Conservation (phyloP, 176 grass and related monocot species). For the Musa schizocarpa region DNA sequence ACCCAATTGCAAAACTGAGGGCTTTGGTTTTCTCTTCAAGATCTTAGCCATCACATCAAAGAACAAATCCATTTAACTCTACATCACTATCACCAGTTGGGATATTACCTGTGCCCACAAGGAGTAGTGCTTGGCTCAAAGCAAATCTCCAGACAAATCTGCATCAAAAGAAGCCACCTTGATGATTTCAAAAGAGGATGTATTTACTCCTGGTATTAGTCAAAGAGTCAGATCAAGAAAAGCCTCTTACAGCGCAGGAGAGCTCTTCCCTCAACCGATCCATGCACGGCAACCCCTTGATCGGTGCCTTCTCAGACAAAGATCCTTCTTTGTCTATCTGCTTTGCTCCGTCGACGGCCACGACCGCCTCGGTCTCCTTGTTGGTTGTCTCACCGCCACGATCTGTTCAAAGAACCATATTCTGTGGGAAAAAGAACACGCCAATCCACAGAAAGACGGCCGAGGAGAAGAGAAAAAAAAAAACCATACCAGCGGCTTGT, state of each 20-base stretch:
- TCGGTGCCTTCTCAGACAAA: conserved; percentile 14
- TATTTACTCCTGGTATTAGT: conserved; percentile 11
- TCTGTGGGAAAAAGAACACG: no score
- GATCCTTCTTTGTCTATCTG: conserved; percentile 18
- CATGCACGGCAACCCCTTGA: conserved; percentile 42
- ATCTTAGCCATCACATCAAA: not conserved
- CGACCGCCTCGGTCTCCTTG: conserved; percentile 10
- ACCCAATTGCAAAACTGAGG: not conserved
- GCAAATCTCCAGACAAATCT: conserved; percentile 95
- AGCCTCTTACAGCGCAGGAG: conserved; percentile 61
- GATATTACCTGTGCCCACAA: conserved; percentile 63
- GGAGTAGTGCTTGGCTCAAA: conserved; percentile 70
- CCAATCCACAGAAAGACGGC: not conserved
- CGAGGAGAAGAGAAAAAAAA: not conserved
- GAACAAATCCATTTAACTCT: not conserved
- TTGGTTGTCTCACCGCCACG: not conserved
- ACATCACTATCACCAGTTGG: not conserved
- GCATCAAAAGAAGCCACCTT: not conserved
- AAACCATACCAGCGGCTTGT: conserved; percentile 4
- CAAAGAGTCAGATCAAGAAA: not conserved
- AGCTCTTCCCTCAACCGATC: conserved; percentile 82
- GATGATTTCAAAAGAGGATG: not conserved
- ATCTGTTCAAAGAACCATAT: no score
- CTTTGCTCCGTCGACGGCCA: conserved; percentile 12
- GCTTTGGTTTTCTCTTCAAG: not conserved